These are phyloP conservation scores for Colletotrichum sp. DNA, from an alignment of 2,329 filamentous ascomycete genomes.

Conservation along the genomic window DNA sequence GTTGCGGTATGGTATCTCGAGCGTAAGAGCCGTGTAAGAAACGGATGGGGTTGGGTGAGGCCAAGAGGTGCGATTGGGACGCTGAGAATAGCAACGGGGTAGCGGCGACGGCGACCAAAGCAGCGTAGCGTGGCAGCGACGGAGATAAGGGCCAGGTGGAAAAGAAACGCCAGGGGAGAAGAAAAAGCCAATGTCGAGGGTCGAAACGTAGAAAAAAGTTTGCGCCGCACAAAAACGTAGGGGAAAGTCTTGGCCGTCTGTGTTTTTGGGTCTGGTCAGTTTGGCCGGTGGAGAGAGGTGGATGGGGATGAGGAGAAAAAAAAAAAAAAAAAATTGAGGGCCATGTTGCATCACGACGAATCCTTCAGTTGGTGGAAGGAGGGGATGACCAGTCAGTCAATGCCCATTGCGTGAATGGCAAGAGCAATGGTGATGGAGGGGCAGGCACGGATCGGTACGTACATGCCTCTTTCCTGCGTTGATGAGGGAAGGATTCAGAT, in stretches of 20 bases:
- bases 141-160: neutral
- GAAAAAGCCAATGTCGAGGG: neutral
- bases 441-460: neutral
- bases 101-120: neutral
- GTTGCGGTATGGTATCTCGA: neutral
- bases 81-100: constrained; percentile 19
- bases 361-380: neutral
- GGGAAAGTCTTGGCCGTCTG: constrained; percentile 16
- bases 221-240: neutral
- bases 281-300: neutral
- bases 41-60: neutral
- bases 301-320: neutral
- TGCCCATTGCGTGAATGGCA: neutral
- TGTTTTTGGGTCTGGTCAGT: neutral
- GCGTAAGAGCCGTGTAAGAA: constrained; percentile 12
- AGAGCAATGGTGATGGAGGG: neutral
- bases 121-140: neutral
- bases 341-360: constrained; percentile 11
- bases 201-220: neutral
- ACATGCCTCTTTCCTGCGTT: neutral
- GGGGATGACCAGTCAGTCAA: neutral
- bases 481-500: neutral
- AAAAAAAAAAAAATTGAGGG: neutral
- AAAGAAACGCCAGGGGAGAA: neutral
- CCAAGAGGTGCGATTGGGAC: constrained; percentile 5